Conservation (phyloP, 495 filamentous ascomycete genomes). For the Eremomyces bilateralis region DNA sequence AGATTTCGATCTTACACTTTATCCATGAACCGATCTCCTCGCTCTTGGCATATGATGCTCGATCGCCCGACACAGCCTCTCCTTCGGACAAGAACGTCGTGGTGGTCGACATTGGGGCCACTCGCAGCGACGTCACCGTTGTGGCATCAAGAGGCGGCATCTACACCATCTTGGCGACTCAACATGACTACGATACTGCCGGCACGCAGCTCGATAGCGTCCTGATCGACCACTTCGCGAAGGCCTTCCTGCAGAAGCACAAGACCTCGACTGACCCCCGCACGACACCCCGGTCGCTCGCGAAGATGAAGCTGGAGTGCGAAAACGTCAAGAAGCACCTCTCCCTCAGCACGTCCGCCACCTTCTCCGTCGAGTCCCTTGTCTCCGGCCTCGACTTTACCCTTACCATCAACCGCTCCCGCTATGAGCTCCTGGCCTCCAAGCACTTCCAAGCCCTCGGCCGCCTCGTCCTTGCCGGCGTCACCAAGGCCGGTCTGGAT, state of each 20-base stretch:
- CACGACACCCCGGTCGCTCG: constrained; percentile 53
- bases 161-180: constrained; percentile 85
- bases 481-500: constrained; percentile 85
- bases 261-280: constrained; percentile 55
- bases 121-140: constrained; percentile 76
- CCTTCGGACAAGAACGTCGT: constrained; percentile 65
- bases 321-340: constrained; percentile 81
- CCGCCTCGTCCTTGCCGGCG: constrained; percentile 55
- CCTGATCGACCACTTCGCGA: constrained; percentile 86
- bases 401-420: constrained; percentile 73
- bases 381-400: constrained; percentile 75
- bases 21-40: constrained; percentile 88
- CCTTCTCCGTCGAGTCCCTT: constrained; percentile 75
- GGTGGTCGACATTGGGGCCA: constrained; percentile 84
- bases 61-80: constrained; percentile 11
- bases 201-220: constrained; percentile 69
- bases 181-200: constrained; percentile 81
- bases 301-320: constrained; percentile 81
- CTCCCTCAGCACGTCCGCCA: constrained; percentile 66
- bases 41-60: constrained; percentile 77
- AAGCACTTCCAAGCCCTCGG: constrained; percentile 76
- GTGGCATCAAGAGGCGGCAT: constrained; percentile 81
- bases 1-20: constrained; percentile 74
- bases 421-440: constrained; percentile 73
- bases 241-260: constrained; percentile 93